Evolutionary conservation across 139 green algal species (phyloP).

Genomic region (Coccomyxa sp.): DNA sequence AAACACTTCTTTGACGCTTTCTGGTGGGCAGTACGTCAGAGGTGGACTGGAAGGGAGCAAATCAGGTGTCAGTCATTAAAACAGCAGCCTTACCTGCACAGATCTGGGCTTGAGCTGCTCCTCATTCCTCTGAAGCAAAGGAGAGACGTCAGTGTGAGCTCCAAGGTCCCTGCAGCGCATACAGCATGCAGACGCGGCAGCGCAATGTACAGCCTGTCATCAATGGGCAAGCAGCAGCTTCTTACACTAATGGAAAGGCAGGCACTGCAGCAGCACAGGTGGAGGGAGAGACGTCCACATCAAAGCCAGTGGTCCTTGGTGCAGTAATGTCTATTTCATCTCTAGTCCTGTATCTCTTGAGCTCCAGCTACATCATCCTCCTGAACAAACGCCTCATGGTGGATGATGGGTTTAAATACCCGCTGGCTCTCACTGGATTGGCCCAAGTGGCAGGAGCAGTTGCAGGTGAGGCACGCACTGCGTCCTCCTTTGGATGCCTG

Average conservation of each 20-base stretch:
- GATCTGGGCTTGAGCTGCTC: too few species aligned
- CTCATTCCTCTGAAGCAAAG: too few species aligned
- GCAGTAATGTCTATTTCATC: background rate
- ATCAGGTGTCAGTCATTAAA: too few species aligned
- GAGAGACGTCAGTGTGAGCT: too few species aligned
- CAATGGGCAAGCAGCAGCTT: background rate
- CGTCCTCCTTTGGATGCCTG: background rate
- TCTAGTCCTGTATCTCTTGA: slow-evolving; percentile 42
- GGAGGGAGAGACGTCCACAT: background rate
- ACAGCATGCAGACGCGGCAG: background rate
- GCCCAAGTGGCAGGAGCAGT: slow-evolving; percentile 37
- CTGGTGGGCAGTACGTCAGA: too few species aligned
- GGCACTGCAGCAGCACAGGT: background rate
- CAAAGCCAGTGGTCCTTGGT: background rate
- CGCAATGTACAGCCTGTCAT: background rate
- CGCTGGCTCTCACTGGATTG: slow-evolving; percentile 50
- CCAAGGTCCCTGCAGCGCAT: background rate
- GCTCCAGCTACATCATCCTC: slow-evolving; percentile 59
- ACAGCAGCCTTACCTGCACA: too few species aligned
- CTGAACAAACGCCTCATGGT: slow-evolving; percentile 57
- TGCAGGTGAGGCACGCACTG: slow-evolving; percentile 2
- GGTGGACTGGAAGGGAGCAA: too few species aligned
- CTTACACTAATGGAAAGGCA: background rate
- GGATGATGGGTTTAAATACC: slow-evolving; percentile 51
- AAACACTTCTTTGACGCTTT: too few species aligned